A percentile compares a stretch with the other conserved stretches of the same genome.
phyloP scores from a whole-genome alignment of 345 rosid genomes.

The Linum tenue region DNA sequence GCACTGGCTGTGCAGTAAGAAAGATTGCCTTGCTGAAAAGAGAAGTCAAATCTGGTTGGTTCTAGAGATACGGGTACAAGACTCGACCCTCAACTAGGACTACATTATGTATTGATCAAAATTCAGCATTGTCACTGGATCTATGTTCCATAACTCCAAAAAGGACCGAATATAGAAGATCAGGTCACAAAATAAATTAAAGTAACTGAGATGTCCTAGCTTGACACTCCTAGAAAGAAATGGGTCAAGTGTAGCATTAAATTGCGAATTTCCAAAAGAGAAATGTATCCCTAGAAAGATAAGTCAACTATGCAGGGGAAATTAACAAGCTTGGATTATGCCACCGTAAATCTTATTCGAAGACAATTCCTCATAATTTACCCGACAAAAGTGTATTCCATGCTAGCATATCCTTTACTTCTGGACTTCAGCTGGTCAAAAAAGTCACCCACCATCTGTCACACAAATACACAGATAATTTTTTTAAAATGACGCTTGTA shows the following conservation, averaged over 20 bases:
- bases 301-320: neutral
- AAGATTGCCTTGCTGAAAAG: too few relatives aligned
- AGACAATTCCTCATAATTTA: slow-evolving; percentile 17
- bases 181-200: neutral
- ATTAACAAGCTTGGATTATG: neutral
- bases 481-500: neutral
- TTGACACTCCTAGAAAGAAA: neutral
- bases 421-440: slow-evolving; percentile 93
- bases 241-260: neutral
- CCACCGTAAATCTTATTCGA: neutral
- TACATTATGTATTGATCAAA: too few relatives aligned
- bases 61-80: neutral
- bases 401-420: slow-evolving; percentile 97
- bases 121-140: neutral
- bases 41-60: neutral
- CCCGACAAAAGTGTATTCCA: slow-evolving; percentile 91
- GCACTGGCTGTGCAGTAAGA: too few relatives aligned
- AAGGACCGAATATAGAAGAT: neutral
- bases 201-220: neutral
- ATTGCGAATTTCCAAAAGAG: too few relatives aligned
- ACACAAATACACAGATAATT: slow-evolving; percentile 12
- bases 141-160: neutral
- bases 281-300: neutral
- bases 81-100: too few relatives aligned
- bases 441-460: slow-evolving; percentile 98